Base-by-base conservation (phyloP, 1,284 basidiomycete species). In the Veloboletus limbatus region DNA sequence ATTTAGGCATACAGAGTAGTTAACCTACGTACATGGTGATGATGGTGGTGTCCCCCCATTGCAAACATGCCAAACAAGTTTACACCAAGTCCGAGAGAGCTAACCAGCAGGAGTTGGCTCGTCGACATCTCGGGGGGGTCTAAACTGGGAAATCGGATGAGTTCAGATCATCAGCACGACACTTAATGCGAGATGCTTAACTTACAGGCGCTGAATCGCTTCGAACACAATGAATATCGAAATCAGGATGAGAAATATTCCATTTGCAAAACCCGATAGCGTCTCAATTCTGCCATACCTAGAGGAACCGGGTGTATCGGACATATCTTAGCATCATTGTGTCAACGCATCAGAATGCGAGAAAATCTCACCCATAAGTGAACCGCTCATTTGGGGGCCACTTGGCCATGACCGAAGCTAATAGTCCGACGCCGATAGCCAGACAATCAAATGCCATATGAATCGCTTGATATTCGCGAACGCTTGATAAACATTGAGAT, bases 371-470 rank as follows among this genome's bases (percentile, higher is more conserved):
- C 88, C 96, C 97, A 64, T 97, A 99, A 8, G 97, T 98, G 68
- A 96, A 99, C 18, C 82, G 77, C 54, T 89, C 85, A 69, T 99
- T 95, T 1, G 92, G 91, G 35, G 91, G 85, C 97, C 97, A 99
- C 5, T 89, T 94, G 1, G 95, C 92, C 87, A 98, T 98, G 10
- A 99, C 92, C 21, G 92, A 95, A 3, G 97, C 97, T 52, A 97
- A 86, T 2, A 99, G 75, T 2, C 97, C 97, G 55, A 99, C 92
- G 0, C 84, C 96, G 47, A 99, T 93, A 2, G 96, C 96, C 73
- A 97, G 86, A 62, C 97, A 99, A 70, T 99, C 97, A 60, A 99
- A 99, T 20, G 95, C 92, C 97, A 99, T 99, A 65, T 99, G 97
- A 41, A 99, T 99, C 11, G 97, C 96, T 97, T 54, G 10, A 31